These are phyloP conservation scores for Penicillium corylophilum DNA, from an alignment of 2,329 filamentous ascomycete species.

Conservation along the genomic window DNA sequence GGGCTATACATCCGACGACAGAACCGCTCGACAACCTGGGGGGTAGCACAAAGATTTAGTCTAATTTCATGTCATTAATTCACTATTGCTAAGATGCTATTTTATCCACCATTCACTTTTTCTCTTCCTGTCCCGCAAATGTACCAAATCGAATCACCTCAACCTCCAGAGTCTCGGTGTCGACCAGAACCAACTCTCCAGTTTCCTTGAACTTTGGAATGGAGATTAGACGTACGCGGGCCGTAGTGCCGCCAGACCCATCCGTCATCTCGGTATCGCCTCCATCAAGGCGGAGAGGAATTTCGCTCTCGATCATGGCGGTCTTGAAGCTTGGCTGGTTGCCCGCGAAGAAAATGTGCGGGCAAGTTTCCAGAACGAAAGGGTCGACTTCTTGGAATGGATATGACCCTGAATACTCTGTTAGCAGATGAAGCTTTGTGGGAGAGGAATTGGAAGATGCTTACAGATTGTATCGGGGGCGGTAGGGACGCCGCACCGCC, in stretches of 20 bases:
- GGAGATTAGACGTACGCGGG: slow-evolving; percentile 74
- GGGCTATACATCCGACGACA: not conserved
- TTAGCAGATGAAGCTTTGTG: slow-evolving; percentile 11
- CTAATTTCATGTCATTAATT: slow-evolving; percentile 9
- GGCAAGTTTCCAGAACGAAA: slow-evolving; percentile 80
- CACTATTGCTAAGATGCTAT: slow-evolving; percentile 8
- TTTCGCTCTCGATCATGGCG: slow-evolving; percentile 59
- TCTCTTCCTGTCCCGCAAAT: slow-evolving; percentile 37
- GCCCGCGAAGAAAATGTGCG: slow-evolving; percentile 88
- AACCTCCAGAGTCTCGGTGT: slow-evolving; percentile 79
- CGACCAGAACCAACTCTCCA: slow-evolving; percentile 77
- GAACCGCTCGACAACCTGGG: not conserved
- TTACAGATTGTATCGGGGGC: slow-evolving; percentile 90
- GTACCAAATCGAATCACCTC: slow-evolving; percentile 63
- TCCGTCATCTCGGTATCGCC: slow-evolving; percentile 36
- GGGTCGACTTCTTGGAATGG: slow-evolving; percentile 93
- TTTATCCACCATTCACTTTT: slow-evolving; percentile 26
- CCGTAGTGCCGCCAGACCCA: slow-evolving; percentile 53
- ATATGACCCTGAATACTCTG: slow-evolving; percentile 69
- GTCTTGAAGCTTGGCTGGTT: slow-evolving; percentile 79
- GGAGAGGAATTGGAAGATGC: slow-evolving; percentile 41
- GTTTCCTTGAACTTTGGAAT: slow-evolving; percentile 79
- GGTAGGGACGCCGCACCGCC: slow-evolving; percentile 88
- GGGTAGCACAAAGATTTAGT: not conserved
- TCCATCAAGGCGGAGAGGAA: slow-evolving; percentile 32